Evolutionary conservation across 2,329 filamentous ascomycete genomes (phyloP), one percentile per base, ranked within the genome.

Genomic region (Sclerotinia sclerotiorum): DNA sequence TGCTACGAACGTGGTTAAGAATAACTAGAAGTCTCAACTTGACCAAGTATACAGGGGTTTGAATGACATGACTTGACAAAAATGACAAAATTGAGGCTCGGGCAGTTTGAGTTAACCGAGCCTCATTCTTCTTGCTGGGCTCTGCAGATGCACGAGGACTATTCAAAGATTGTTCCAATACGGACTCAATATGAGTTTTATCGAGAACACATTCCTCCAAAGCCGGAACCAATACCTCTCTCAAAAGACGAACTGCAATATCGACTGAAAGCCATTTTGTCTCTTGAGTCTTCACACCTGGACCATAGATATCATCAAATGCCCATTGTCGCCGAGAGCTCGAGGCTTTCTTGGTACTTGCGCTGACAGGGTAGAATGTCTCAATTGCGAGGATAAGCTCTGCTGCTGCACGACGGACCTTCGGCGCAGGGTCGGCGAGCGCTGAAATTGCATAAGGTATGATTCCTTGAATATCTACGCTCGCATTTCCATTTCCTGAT

Each of bases 191-290:
- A 70, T 95, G 89, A 39, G 85, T 86, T 5, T 87, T 81, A 76
- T 98, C 93, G 72, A 97, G 86, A 4, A 94, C 84, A 75, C 90
- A 96, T 79, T 97, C 95, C 79, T 97, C 94, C 13, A 97, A 80
- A 2, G 85, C 86, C 0, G 92, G 92, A 27, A 92, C 78, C n/a
- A 97, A 79, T 49, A 90, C 83, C 27, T 86, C 82, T 27, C 87
- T 84, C 0, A 95, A 76, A 27, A 96, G 79, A 69, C 86, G 88
- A 55, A 84, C 81, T 2, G 82, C 81, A 66, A 89, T 84, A 32
- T 88, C 84, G 0, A 81, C 76, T 4, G 85, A 79, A 66, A 96
- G 82, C 82, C 85, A 87, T 57, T 84, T 81, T 21, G 90, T 71
- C 27, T 77, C 74, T 24, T 80, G 79, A 3, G 80, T 82, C 19